phyloP scores from a whole-genome alignment of 2,329 filamentous ascomycete genomes.

The Hypoxylon sp. region DNA sequence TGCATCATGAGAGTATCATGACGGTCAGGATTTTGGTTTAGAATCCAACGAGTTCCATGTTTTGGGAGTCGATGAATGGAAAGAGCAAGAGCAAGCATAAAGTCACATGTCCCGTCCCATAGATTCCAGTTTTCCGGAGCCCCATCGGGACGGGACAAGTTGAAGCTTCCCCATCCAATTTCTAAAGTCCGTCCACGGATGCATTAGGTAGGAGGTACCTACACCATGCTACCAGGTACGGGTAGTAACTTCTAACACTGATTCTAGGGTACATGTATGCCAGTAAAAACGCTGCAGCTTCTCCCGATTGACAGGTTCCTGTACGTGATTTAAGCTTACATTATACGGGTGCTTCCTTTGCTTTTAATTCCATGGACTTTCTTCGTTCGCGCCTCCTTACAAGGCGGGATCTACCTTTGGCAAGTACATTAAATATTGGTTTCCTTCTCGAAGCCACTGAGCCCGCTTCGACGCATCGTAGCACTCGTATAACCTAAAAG shows the following conservation, averaged over 20 bases:
- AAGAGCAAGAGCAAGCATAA: conserved; percentile 5
- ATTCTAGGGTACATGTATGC: too few species aligned
- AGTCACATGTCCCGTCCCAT: conserved; percentile 15
- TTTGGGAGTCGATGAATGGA: conserved; percentile 16
- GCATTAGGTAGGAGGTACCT: not conserved
- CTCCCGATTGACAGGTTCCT: too few species aligned
- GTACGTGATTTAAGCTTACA: too few species aligned
- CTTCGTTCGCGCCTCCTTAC: too few species aligned
- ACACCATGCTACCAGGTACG: not conserved
- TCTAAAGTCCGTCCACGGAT: not conserved
- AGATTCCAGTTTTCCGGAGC: conserved; percentile 4
- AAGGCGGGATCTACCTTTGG: too few species aligned
- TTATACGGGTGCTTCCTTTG: too few species aligned
- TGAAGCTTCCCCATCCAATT: not conserved
- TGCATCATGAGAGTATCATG: conserved; percentile 43
- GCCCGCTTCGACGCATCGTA: too few species aligned
- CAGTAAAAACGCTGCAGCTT: too few species aligned
- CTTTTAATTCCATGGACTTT: too few species aligned
- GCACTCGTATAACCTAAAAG: too few species aligned
- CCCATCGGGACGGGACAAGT: not conserved
- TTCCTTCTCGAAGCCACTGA: too few species aligned
- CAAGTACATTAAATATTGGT: too few species aligned
- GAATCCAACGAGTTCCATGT: conserved; percentile 27
- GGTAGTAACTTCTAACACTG: not conserved
- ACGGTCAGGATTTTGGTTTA: conserved; percentile 34